Conservation (phyloP, 106 monocot genomes). For the Dendrobium huoshanense region DNA sequence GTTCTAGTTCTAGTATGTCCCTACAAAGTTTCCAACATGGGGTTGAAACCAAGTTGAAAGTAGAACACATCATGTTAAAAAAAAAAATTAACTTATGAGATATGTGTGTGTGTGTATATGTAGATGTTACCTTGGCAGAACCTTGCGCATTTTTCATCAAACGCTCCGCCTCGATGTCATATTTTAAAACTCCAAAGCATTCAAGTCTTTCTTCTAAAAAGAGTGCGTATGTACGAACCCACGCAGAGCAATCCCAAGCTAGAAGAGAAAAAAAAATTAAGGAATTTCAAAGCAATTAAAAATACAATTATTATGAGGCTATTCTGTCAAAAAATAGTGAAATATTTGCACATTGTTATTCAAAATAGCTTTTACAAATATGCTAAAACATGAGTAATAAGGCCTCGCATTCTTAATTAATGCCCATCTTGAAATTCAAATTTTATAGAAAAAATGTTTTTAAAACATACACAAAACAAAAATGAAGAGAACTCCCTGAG, state of each 20-base stretch:
- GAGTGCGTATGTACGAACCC: constrained; percentile 59
- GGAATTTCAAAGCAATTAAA: neutral
- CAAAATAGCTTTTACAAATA: neutral
- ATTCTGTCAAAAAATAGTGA: neutral
- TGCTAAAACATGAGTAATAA: neutral
- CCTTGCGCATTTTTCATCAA: constrained; percentile 29
- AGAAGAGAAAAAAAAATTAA: constrained; percentile 1
- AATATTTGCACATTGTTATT: neutral
- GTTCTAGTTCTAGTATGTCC: constrained; percentile 70
- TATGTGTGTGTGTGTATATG: too few species aligned
- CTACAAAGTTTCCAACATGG: constrained; percentile 16
- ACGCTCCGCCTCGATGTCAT: constrained; percentile 68
- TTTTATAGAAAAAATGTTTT: neutral
- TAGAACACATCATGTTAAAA: neutral
- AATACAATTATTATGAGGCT: neutral
- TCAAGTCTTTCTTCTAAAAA: constrained; percentile 56
- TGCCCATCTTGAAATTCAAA: neutral
- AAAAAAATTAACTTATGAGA: constrained; percentile 6
- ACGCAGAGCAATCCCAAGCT: constrained; percentile 75
- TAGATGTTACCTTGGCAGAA: constrained; percentile 19
- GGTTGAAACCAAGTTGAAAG: neutral
- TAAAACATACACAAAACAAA: too few species aligned
- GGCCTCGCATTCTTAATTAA: neutral
- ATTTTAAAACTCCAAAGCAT: constrained; percentile 60
- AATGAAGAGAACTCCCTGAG: too few species aligned